phyloP scores from a whole-genome alignment of 345 rosid species.

The Lenwebbia sp. region DNA sequence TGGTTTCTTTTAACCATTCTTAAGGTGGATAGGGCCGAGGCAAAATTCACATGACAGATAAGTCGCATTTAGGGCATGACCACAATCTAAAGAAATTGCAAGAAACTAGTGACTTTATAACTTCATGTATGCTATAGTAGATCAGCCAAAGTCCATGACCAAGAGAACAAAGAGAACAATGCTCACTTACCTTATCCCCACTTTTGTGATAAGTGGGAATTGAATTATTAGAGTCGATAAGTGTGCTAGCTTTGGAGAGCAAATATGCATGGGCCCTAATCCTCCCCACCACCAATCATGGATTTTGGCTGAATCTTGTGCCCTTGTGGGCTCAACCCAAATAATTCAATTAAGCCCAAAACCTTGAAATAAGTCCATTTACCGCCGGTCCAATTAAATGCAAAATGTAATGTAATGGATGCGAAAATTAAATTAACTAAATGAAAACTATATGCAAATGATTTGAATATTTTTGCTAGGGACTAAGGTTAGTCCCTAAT shows the following conservation, averaged over 20 bases:
- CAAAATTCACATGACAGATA: background rate
- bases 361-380: no score
- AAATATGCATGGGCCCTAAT: constrained; percentile 35
- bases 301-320: no score
- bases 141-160: background rate
- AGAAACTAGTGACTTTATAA: background rate
- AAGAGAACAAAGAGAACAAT: background rate
- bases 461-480: no score
- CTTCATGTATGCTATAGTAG: background rate
- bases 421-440: no score
- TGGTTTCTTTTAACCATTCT: background rate
- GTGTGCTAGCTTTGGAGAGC: constrained; percentile 57
- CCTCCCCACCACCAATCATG: constrained; percentile 7
- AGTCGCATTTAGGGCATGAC: background rate
- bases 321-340: no score
- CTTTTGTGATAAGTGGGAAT: constrained; percentile 2
- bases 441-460: no score
- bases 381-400: no score
- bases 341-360: no score
- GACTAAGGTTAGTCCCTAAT: no score
- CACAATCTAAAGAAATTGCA: background rate
- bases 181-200: background rate
- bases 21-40: background rate
- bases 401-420: no score
- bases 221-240: constrained; percentile 32